Conservation (phyloP, 345 rosid species). For the Ceriops decandra region DNA sequence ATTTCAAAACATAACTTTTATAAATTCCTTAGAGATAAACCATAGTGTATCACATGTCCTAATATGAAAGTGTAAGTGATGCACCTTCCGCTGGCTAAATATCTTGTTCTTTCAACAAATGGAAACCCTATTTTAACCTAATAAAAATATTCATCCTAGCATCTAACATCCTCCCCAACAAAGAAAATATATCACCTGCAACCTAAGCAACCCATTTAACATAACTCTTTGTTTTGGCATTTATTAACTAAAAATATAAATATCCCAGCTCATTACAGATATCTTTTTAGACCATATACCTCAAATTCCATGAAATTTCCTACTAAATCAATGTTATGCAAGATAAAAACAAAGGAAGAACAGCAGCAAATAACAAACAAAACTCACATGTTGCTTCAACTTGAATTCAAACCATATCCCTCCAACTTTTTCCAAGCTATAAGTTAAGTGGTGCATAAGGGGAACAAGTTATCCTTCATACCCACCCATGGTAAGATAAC, state of each 20-base stretch:
- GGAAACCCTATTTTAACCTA: neutral
- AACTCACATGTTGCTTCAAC: neutral
- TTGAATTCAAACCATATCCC: neutral
- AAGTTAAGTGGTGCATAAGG: neutral
- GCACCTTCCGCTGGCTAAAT: neutral
- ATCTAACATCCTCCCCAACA: neutral
- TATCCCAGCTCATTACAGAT: neutral
- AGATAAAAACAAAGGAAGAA: neutral
- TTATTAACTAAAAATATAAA: neutral
- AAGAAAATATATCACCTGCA: neutral
- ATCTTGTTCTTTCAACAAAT: neutral
- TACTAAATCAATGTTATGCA: neutral
- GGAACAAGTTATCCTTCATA: neutral
- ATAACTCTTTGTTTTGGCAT: neutral
- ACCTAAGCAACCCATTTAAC: neutral
- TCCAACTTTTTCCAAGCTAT: neutral
- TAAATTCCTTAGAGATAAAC: neutral
- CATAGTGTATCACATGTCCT: neutral
- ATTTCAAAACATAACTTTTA: conserved; percentile 4
- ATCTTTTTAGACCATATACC: neutral
- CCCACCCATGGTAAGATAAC: neutral
- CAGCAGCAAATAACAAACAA: neutral
- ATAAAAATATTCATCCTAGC: neutral
- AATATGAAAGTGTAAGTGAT: neutral
- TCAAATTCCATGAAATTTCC: neutral